phyloP scores from a whole-genome alignment of 129 eudicot genomes.

The sunflower (Helianthus annuus) region DNA sequence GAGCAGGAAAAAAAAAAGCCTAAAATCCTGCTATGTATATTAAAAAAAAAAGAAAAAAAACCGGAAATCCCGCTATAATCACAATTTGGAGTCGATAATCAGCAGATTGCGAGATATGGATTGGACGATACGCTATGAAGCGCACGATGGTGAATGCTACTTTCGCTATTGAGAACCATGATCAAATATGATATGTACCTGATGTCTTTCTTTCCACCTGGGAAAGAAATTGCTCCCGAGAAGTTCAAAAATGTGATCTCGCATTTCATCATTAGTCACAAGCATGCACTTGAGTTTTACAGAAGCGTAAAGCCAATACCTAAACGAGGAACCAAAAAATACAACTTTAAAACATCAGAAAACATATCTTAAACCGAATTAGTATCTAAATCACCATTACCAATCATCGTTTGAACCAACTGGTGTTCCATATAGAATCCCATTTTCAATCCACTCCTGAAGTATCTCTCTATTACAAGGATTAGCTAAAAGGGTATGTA shows the following conservation, averaged over 20 bases:
- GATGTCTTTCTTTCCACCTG: constrained; percentile 97
- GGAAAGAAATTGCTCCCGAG: constrained; percentile 76
- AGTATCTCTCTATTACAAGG: constrained; percentile 59
- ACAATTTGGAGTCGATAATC: no score
- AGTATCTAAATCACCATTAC: constrained; percentile 33
- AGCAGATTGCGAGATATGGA: no score
- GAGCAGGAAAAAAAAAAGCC: no score
- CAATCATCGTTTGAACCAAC: constrained; percentile 97
- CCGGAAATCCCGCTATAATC: no score
- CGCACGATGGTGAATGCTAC: no score
- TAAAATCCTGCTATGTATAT: no score
- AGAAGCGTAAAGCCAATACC: constrained; percentile 99
- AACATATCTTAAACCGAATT: not conserved
- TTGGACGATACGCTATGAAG: no score
- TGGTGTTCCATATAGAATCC: constrained; percentile 79
- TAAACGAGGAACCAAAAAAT: constrained; percentile 19
- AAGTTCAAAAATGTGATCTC: constrained; percentile 98
- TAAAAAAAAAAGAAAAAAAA: no score
- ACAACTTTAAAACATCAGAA: not conserved
- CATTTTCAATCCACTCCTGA: constrained; percentile 66
- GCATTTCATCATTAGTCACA: constrained; percentile 97
- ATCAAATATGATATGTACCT: constrained; percentile 36
- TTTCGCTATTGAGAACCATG: no score
- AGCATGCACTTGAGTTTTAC: constrained; percentile 84
- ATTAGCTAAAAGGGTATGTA: constrained; percentile 63